phyloP scores from a whole-genome alignment of 2,329 filamentous ascomycete species.

The Fusarium virguliforme region DNA sequence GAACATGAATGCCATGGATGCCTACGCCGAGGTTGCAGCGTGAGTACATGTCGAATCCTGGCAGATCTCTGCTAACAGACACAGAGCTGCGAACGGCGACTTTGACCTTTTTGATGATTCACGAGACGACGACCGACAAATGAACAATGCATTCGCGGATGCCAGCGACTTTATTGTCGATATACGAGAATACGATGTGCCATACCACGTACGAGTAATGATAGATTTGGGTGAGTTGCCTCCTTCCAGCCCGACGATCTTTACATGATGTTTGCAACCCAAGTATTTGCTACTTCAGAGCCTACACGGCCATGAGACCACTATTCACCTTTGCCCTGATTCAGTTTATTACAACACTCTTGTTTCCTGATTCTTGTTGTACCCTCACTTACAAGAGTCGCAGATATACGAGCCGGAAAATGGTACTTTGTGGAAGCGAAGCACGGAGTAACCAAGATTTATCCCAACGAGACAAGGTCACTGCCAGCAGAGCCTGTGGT shows the following conservation, averaged over 20 bases:
- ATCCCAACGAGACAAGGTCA: constrained; percentile 88
- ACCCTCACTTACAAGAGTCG: constrained; percentile 28
- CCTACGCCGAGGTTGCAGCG: constrained; percentile 96
- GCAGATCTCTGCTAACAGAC: constrained; percentile 34
- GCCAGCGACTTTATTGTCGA: constrained; percentile 98
- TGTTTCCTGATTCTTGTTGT: not conserved
- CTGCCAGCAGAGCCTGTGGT: constrained; percentile 96
- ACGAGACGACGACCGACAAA: constrained; percentile 85
- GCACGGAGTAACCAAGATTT: constrained; percentile 88
- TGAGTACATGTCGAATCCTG: constrained; percentile 60
- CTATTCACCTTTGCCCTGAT: constrained; percentile 91
- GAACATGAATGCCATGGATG: constrained; percentile 96
- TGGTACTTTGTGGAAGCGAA: constrained; percentile 98
- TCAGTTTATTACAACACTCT: constrained; percentile 31
- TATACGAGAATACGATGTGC: constrained; percentile 99
- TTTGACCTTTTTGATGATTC: constrained; percentile 96
- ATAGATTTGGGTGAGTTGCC: constrained; percentile 84
- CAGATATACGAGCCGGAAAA: constrained; percentile 94
- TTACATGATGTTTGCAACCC: constrained; percentile 88
- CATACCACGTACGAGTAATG: constrained; percentile 98
- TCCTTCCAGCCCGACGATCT: constrained; percentile 4
- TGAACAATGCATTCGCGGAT: constrained; percentile 82
- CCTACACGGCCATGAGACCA: constrained; percentile 93
- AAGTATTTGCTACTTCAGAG: constrained; percentile 99
- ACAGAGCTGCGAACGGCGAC: constrained; percentile 78